Conservation (phyloP, 345 rosid genomes). For the Lepidium aucheri region DNA sequence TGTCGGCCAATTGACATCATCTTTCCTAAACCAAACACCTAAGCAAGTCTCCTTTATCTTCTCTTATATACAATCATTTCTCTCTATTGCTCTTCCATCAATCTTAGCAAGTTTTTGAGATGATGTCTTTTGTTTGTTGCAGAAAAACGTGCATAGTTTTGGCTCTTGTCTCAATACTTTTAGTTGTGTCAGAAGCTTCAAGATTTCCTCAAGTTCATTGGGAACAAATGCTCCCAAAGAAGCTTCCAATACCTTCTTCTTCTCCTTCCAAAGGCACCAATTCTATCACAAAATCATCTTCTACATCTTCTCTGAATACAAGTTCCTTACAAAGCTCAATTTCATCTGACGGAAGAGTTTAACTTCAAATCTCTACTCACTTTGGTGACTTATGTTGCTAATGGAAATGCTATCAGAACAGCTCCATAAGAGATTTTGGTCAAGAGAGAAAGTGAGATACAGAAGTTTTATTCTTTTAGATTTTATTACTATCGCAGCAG, state of each 20-base stretch:
- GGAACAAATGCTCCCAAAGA: constrained; percentile 90
- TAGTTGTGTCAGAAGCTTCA: constrained; percentile 45
- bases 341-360: constrained; percentile 53
- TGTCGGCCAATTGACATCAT: constrained; percentile 67
- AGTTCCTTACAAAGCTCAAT: constrained; percentile 19
- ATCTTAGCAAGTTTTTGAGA: constrained; percentile 1
- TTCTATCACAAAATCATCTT: constrained; percentile 39
- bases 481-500: not conserved
- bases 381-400: not conserved
- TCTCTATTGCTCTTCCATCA: not conserved
- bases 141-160: constrained; percentile 37
- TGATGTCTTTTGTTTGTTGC: constrained; percentile 32
- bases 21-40: constrained; percentile 66
- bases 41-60: constrained; percentile 48
- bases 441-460: not conserved
- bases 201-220: constrained; percentile 54
- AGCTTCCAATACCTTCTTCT: constrained; percentile 63
- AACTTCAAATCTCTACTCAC: constrained; percentile 7
- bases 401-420: not conserved
- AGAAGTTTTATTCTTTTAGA: not conserved
- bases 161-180: constrained; percentile 31
- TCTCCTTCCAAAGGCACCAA: constrained; percentile 91
- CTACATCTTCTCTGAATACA: constrained; percentile 22
- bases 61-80: constrained; percentile 36
- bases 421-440: not conserved